Conservation (phyloP, 2,329 filamentous ascomycete genomes). For the Pseudocercospora eumusae region DNA sequence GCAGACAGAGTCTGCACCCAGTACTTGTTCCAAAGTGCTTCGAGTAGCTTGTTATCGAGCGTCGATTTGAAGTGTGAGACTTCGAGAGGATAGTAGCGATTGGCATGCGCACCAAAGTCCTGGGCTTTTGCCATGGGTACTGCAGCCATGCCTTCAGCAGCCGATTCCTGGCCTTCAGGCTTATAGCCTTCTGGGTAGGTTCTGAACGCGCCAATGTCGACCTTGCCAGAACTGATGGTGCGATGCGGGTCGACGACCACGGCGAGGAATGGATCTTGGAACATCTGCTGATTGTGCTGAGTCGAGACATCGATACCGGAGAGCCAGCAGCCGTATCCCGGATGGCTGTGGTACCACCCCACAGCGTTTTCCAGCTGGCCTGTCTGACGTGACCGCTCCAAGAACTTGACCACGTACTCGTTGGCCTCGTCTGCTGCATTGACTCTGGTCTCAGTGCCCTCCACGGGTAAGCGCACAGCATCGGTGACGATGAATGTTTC, state of each 20-base stretch:
- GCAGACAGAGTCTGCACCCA: slow-evolving; percentile 96
- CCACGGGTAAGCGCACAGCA: slow-evolving; percentile 88
- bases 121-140: slow-evolving; percentile 93
- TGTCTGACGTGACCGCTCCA: slow-evolving; percentile 72
- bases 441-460: slow-evolving; percentile 96
- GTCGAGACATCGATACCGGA: slow-evolving; percentile 93
- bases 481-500: slow-evolving; percentile 91
- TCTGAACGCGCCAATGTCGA: slow-evolving; percentile 95
- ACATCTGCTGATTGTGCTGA: slow-evolving; percentile 80
- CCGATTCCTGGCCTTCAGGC: slow-evolving; percentile 44
- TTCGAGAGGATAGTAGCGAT: slow-evolving; percentile 86
- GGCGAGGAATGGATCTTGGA: slow-evolving; percentile 87
- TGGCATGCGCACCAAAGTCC: slow-evolving; percentile 91
- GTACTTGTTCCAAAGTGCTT: slow-evolving; percentile 97
- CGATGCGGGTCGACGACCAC: slow-evolving; percentile 96
- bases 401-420: slow-evolving; percentile 92
- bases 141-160: slow-evolving; percentile 65
- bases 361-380: slow-evolving; percentile 86
- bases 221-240: slow-evolving; percentile 90
- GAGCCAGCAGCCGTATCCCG: slow-evolving; percentile 97
- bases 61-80: slow-evolving; percentile 94
- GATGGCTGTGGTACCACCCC: slow-evolving; percentile 98
- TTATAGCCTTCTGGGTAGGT: slow-evolving; percentile 80
- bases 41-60: slow-evolving; percentile 81
- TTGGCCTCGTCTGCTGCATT: slow-evolving; percentile 95